Evolutionary conservation across 352 stramenopile genomes (phyloP).

Genomic region (Globisporangium alternatum): DNA sequence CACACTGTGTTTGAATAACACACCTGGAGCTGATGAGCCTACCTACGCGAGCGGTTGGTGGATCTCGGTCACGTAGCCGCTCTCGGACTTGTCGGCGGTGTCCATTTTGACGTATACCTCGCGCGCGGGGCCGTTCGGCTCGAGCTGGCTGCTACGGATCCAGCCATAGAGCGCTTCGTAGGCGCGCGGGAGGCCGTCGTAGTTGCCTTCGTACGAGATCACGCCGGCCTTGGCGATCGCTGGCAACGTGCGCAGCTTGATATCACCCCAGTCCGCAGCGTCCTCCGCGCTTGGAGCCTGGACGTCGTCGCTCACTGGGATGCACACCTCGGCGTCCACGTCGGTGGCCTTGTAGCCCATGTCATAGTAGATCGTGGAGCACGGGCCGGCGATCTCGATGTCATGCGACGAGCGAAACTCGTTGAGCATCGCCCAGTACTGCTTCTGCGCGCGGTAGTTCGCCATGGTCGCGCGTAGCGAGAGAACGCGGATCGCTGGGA

Average conservation of each 20-base stretch:
- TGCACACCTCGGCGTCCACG: conserved; percentile 53
- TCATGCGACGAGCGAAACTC: conserved; percentile 23
- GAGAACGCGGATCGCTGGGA: conserved; percentile 32
- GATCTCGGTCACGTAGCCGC: conserved; percentile 8
- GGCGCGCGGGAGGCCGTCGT: conserved; percentile 18
- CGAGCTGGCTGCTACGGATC: background rate
- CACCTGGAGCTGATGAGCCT: background rate
- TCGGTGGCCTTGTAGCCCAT: conserved; percentile 30
- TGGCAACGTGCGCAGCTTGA: conserved; percentile 25
- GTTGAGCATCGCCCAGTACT: conserved; percentile 34
- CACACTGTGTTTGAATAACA: no score
- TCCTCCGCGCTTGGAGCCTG: conserved; percentile 11
- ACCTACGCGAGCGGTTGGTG: conserved; percentile 4
- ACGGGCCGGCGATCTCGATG: conserved; percentile 22
- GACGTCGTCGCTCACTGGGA: conserved; percentile 29
- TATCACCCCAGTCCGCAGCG: conserved; percentile 12
- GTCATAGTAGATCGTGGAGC: conserved; percentile 46
- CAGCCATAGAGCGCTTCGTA: conserved; percentile 8
- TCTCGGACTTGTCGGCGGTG: background rate
- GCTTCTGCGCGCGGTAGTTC: conserved; percentile 44
- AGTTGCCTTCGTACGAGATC: conserved; percentile 35
- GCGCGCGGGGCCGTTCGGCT: background rate
- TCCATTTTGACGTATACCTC: conserved; percentile 9
- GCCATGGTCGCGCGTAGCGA: conserved; percentile 32
- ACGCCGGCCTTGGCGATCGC: conserved; percentile 25